Evolutionary conservation across 2,329 filamentous ascomycete species (phyloP), one percentile per base, ranked within the genome.

Genomic region (Fusarium humuli): DNA sequence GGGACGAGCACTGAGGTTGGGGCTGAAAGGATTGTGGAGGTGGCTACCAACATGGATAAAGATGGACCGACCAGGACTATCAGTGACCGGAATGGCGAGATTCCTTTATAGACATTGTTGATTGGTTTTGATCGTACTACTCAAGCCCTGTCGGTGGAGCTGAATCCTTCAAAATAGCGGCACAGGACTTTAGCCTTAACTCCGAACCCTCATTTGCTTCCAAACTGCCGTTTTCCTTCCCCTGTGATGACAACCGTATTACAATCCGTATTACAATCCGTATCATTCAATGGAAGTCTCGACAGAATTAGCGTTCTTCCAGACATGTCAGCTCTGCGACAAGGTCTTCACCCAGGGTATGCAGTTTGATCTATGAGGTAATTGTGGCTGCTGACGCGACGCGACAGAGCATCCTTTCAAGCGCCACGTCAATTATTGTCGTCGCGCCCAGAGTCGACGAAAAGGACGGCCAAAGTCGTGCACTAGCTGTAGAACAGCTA

Each of bases 21-120:
- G 0, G 77, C 79, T 3, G 57, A 71, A 45, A 67, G 73, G 40
- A 67, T 79, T 20, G 74, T 78, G 5, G 67, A 78, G 41, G 63
- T 81, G 65, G 79, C 79, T 0, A 77, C 75, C 13, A 44, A 41
- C 7, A 30, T 76, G 14, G 70, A 61, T 3, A 58, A 72, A 7
- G 76, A 77, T 45, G 79, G 79, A 1, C 75, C 77, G 5, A 78
- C 72, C 1, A 74, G 57, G 13, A 81, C 77, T 0, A 74, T 76
- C 7, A 75, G 73, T 16, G 69, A 77, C 47, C 50, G 58, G 4
- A 45, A 77, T 7, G 77, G 76, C 6, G 18, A 44, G 1, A 22
- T 77, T 18, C 61, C 72, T 10, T 67, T 68, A 67, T 77, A 61
- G 18, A 20, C 7, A 6, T 20, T 4, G 6, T 16, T 22, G 7